phyloP scores from a whole-genome alignment of 2,329 filamentous ascomycete genomes.

The Penicillium sp. region DNA sequence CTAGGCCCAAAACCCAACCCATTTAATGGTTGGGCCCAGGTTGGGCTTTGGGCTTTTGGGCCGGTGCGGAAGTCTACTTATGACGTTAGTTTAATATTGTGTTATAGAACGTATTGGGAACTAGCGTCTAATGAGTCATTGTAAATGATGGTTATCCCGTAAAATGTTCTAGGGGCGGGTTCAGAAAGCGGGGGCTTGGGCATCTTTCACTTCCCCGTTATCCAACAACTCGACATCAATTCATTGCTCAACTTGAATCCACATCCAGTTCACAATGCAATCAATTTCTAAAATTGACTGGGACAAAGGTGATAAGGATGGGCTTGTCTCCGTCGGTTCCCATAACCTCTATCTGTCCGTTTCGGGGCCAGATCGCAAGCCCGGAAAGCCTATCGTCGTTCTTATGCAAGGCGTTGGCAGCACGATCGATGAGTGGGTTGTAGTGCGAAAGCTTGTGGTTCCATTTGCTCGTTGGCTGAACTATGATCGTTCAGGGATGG shows the following conservation, averaged over 20 bases:
- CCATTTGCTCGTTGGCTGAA: conserved; percentile 20
- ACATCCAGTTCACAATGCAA: conserved; percentile 10
- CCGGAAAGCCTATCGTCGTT: conserved; percentile 20
- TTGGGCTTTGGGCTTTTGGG: too few species aligned
- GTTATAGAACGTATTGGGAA: too few species aligned
- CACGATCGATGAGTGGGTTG: conserved; percentile 23
- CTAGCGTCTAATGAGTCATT: too few species aligned
- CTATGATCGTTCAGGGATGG: conserved; percentile 27
- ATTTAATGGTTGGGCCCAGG: too few species aligned
- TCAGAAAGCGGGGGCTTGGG: background rate
- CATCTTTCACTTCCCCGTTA: background rate
- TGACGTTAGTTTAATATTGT: too few species aligned
- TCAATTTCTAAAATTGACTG: conserved; percentile 8
- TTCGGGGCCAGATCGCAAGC: conserved; percentile 22
- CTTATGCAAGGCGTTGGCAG: conserved; percentile 24
- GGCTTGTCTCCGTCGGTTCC: conserved; percentile 19
- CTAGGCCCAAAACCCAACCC: too few species aligned
- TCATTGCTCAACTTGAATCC: background rate
- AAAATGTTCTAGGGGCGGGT: background rate
- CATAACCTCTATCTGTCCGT: conserved; percentile 20
- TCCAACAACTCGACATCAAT: background rate
- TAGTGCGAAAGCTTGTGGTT: conserved; percentile 18
- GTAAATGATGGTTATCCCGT: too few species aligned
- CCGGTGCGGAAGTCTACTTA: too few species aligned
- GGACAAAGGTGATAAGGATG: conserved; percentile 15